Conservation (phyloP, 805 yeast genomes). For the Kodamaea kaohsiungensis region DNA sequence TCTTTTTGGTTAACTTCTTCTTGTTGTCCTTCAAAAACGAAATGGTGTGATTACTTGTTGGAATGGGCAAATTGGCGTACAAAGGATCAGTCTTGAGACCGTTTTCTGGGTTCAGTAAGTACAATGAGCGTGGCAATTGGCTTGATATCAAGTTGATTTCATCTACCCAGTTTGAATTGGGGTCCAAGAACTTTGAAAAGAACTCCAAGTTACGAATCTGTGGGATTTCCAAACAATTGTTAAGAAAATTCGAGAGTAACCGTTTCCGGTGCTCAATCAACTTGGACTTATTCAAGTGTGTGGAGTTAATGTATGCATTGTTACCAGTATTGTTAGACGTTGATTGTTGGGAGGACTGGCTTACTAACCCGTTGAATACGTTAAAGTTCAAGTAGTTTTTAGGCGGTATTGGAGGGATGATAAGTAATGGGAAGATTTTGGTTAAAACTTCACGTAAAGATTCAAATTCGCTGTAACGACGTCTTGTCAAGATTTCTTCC, state of each 20-base stretch:
- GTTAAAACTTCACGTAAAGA: constrained; percentile 70
- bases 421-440: constrained; percentile 72
- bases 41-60: constrained; percentile 27
- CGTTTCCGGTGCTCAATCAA: constrained; percentile 47
- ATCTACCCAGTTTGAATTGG: constrained; percentile 82
- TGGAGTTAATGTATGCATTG: constrained; percentile 37
- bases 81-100: constrained; percentile 38
- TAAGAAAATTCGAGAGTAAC: constrained; percentile 73
- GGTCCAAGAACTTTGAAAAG: constrained; percentile 79
- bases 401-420: constrained; percentile 91
- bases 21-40: constrained; percentile 34
- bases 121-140: constrained; percentile 42
- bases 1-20: constrained; percentile 26
- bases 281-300: constrained; percentile 37
- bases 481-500: constrained; percentile 57
- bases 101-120: constrained; percentile 46
- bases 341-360: constrained; percentile 8
- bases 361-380: constrained; percentile 31
- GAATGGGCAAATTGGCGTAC: constrained; percentile 36
- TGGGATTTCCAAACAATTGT: constrained; percentile 63
- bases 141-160: constrained; percentile 42
- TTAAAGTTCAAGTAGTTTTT: constrained; percentile 41
- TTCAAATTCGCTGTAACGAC: constrained; percentile 89
- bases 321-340: constrained; percentile 6
- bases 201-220: constrained; percentile 59